phyloP scores from a whole-genome alignment of 164 flowering plant species.

The Nymphaea colorata region DNA sequence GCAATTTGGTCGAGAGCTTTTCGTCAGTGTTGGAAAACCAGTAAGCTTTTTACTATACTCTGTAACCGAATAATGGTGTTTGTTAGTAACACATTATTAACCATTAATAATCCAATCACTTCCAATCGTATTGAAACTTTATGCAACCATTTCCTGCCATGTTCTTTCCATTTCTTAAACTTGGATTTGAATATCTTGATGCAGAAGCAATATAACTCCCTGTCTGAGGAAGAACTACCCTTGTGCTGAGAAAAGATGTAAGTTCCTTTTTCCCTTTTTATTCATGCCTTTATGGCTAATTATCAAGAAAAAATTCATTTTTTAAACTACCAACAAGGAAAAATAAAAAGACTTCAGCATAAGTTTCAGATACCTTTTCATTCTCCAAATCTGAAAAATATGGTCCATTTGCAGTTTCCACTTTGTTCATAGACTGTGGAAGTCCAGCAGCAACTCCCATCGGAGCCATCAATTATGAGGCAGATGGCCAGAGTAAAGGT shows the following conservation, averaged over 20 bases:
- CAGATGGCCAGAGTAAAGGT: constrained; percentile 2
- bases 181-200: background rate
- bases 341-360: background rate
- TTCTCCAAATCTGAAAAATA: background rate
- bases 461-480: constrained; percentile 4
- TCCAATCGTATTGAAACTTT: constrained; percentile 11
- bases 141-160: background rate
- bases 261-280: background rate
- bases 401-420: constrained; percentile 6
- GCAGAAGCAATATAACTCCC: background rate
- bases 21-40: background rate
- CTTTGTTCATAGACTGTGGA: constrained; percentile 12
- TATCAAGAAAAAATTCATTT: no score
- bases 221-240: background rate
- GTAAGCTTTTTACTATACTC: background rate
- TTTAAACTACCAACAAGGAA: no score
- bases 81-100: background rate
- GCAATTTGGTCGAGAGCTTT: background rate
- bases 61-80: background rate
- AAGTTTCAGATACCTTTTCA: background rate
- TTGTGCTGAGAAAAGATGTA: constrained; percentile 1
- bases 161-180: background rate
- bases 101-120: constrained; percentile 8
- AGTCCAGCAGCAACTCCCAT: constrained; percentile 11
- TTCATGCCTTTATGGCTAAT: background rate